Conservation (phyloP, 768 basidiomycete genomes). For the Serendipita sp. region DNA sequence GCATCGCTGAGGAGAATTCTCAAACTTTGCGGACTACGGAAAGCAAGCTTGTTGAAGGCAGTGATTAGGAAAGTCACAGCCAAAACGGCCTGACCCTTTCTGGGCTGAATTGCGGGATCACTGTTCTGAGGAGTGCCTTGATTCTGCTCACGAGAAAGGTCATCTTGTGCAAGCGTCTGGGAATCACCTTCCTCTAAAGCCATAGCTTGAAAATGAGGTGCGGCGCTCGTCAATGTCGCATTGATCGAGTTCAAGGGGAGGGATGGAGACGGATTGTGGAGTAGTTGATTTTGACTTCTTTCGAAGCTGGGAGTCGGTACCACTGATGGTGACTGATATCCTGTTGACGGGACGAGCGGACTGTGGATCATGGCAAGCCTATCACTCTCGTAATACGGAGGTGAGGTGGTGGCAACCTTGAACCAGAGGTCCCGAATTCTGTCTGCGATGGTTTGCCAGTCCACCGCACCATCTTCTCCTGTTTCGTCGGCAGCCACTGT, state of each 20-base stretch:
- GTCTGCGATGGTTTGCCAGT: background rate
- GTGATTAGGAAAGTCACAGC: slow-evolving; percentile 50
- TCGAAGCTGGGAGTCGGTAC: background rate
- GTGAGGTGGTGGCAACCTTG: background rate
- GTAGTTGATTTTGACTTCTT: background rate
- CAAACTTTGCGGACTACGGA: background rate
- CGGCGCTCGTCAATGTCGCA: background rate
- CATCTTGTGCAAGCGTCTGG: background rate
- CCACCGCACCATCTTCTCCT: background rate
- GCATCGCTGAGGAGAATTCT: slow-evolving; percentile 37
- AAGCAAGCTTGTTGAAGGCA: slow-evolving; percentile 52
- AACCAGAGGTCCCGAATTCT: background rate
- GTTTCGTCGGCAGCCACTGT: background rate
- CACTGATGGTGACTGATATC: background rate
- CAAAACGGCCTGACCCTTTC: slow-evolving; percentile 26
- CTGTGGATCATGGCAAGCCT: background rate
- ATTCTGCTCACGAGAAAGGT: background rate
- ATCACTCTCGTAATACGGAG: background rate
- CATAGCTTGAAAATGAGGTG: background rate
- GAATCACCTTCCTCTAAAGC: background rate
- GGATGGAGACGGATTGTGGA: background rate
- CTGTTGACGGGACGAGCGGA: background rate
- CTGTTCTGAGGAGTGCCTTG: background rate
- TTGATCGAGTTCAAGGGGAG: background rate
- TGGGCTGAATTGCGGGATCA: background rate